Percentiles rank a stretch among this genome's conserved stretches.
Conservation (phyloP, 345 rosid genomes). For the Hibiscus tridactylites region DNA sequence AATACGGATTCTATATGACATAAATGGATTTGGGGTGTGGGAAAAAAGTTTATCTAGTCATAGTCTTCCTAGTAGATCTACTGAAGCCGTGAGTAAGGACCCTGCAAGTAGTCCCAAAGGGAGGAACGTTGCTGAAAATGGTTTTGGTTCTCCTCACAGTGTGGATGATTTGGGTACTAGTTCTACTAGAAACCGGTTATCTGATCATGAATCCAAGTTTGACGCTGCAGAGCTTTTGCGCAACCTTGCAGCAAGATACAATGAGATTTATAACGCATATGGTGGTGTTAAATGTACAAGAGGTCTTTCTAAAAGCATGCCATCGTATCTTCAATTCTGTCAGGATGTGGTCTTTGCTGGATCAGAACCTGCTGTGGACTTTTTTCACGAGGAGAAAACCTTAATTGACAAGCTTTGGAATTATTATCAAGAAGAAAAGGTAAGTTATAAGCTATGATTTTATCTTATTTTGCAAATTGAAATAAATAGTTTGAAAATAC, state of each 20-base stretch:
- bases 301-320: conserved; percentile 44
- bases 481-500: neutral
- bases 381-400: conserved; percentile 11
- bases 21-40: conserved; percentile 58
- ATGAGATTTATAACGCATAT: conserved; percentile 18
- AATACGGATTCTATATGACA: conserved; percentile 2
- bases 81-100: conserved; percentile 4
- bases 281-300: conserved; percentile 21
- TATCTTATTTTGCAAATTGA: neutral
- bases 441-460: conserved; percentile 11
- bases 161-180: conserved; percentile 19
- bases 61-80: conserved; percentile 6
- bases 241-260: conserved; percentile 34
- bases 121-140: conserved; percentile 10
- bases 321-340: conserved; percentile 42
- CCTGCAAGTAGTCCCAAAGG: conserved; percentile 5
- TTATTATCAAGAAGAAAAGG: conserved; percentile 42
- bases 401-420: conserved; percentile 40
- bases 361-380: conserved; percentile 26
- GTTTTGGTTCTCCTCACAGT: conserved; percentile 11
- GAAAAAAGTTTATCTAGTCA: conserved; percentile 33
- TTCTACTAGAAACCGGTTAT: conserved; percentile 9
- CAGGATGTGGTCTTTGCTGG: conserved; percentile 60
- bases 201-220: conserved; percentile 14
- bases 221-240: conserved; percentile 34